phyloP scores from a whole-genome alignment of 148 eudicot genomes.

The Cornus florida region DNA sequence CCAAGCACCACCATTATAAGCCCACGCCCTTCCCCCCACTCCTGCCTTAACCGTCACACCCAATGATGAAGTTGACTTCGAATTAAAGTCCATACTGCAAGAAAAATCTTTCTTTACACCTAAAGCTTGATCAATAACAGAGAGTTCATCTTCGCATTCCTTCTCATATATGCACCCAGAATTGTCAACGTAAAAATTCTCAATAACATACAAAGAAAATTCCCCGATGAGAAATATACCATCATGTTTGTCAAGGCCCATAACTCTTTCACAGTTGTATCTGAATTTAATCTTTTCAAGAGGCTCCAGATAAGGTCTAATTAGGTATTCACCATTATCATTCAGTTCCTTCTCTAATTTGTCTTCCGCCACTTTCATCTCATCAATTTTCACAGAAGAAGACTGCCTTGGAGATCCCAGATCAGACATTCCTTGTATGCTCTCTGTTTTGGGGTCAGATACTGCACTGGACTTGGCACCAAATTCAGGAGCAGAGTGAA shows the following conservation, averaged over 20 bases:
- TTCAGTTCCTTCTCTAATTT: conserved; percentile 76
- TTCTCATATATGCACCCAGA: conserved; percentile 94
- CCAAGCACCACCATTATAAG: conserved; percentile 98
- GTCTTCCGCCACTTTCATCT: conserved; percentile 56
- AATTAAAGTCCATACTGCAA: conserved; percentile 68
- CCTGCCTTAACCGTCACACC: conserved; percentile 55
- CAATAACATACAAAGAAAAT: conserved; percentile 82
- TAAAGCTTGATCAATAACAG: conserved; percentile 92
- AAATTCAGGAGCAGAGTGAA: conserved; percentile 74
- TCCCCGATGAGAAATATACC: conserved; percentile 98
- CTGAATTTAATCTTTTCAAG: conserved; percentile 74
- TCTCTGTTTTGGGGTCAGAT: conserved; percentile 62
- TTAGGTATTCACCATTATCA: conserved; percentile 95
- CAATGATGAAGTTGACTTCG: conserved; percentile 88
- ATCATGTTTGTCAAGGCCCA: conserved; percentile 97
- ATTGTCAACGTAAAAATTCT: conserved; percentile 84
- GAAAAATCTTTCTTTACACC: conserved; percentile 92
- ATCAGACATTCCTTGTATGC: conserved; percentile 61
- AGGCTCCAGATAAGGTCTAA: conserved; percentile 90
- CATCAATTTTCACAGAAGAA: conserved; percentile 67
- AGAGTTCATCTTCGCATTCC: conserved; percentile 87
- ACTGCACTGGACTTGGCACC: conserved; percentile 64
- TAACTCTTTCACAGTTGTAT: conserved; percentile 95
- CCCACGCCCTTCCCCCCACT: conserved; percentile 96
- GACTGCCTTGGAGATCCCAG: conserved; percentile 69